Evolutionary conservation across 768 basidiomycete genomes (phyloP).

Genomic region (Mycena polygramma): DNA sequence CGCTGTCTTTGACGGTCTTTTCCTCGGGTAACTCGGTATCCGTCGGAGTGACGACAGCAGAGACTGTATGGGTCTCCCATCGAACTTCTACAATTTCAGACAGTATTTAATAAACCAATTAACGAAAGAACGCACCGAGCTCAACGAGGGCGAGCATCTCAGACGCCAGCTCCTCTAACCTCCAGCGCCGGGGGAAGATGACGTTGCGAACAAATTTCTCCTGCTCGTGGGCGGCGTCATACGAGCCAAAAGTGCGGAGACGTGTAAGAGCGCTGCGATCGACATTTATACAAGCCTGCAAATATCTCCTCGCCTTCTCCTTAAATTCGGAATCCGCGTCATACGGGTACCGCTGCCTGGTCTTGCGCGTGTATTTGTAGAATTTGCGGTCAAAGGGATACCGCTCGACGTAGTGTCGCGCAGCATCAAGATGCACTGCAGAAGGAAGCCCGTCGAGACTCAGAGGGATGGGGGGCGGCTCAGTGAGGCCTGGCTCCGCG

Average conservation of each 20-base stretch:
- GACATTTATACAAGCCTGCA: conserved; percentile 29
- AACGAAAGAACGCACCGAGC: conserved; percentile 24
- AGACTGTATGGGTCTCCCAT: conserved; percentile 25
- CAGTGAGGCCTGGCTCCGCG: conserved; percentile 25
- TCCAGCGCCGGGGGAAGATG: conserved; percentile 27
- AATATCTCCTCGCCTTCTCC: conserved; percentile 26
- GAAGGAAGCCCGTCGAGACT: conserved; percentile 29
- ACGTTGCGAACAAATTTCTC: conserved; percentile 21
- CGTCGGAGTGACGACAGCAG: conserved; percentile 25
- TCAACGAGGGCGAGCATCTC: conserved; percentile 31
- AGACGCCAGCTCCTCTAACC: conserved; percentile 29
- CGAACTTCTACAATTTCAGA: conserved; percentile 29
- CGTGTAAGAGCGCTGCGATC: conserved; percentile 29
- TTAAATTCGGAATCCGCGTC: conserved; percentile 27
- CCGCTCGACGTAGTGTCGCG: conserved; percentile 28
- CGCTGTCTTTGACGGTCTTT: conserved; percentile 18
- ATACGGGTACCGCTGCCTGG: conserved; percentile 18
- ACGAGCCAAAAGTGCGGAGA: conserved; percentile 23
- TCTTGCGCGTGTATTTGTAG: conserved; percentile 28
- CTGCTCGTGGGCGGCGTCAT: conserved; percentile 31
- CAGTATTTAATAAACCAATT: conserved; percentile 26
- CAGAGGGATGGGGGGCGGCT: conserved; percentile 32
- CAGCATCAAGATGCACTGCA: conserved; percentile 27
- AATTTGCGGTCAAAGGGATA: conserved; percentile 32
- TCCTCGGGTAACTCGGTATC: conserved; percentile 15